Evolutionary conservation across 2,329 filamentous ascomycete species (phyloP).

Genomic region (Penicillium psychrosexuale): DNA sequence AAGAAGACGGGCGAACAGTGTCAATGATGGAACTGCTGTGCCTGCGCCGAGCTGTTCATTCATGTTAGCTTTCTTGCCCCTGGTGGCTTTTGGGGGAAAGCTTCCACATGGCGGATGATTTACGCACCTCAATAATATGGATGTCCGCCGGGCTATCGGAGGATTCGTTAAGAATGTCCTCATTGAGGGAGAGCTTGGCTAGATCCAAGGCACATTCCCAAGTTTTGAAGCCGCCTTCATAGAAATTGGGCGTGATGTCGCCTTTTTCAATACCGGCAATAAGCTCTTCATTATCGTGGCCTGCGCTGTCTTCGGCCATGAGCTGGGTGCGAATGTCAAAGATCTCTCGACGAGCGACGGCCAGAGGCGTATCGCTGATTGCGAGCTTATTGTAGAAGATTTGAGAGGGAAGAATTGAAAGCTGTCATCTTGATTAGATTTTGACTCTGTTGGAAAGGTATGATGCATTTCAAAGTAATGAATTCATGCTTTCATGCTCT

Average conservation of each 20-base stretch:
- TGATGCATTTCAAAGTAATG: neutral
- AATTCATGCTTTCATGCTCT: neutral
- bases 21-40: slow-evolving; percentile 57
- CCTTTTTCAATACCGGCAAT: slow-evolving; percentile 52
- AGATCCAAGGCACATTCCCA: slow-evolving; percentile 65
- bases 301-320: slow-evolving; percentile 55
- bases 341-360: slow-evolving; percentile 57
- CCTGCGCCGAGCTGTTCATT: slow-evolving; percentile 57
- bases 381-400: slow-evolving; percentile 56
- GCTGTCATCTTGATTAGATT: slow-evolving; percentile 36
- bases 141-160: slow-evolving; percentile 23
- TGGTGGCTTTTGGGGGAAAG: neutral
- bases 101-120: neutral
- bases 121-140: slow-evolving; percentile 43
- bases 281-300: slow-evolving; percentile 44
- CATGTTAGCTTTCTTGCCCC: neutral
- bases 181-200: slow-evolving; percentile 39
- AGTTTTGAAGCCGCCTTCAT: slow-evolving; percentile 67
- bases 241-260: slow-evolving; percentile 59
- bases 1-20: slow-evolving; percentile 54
- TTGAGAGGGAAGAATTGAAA: slow-evolving; percentile 56
- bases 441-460: neutral
- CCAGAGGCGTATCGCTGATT: slow-evolving; percentile 35
- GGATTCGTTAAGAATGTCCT: slow-evolving; percentile 14
- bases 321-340: slow-evolving; percentile 63